phyloP scores from a whole-genome alignment of 306 rosid genomes.

The Amphicarpaea edgeworthii region DNA sequence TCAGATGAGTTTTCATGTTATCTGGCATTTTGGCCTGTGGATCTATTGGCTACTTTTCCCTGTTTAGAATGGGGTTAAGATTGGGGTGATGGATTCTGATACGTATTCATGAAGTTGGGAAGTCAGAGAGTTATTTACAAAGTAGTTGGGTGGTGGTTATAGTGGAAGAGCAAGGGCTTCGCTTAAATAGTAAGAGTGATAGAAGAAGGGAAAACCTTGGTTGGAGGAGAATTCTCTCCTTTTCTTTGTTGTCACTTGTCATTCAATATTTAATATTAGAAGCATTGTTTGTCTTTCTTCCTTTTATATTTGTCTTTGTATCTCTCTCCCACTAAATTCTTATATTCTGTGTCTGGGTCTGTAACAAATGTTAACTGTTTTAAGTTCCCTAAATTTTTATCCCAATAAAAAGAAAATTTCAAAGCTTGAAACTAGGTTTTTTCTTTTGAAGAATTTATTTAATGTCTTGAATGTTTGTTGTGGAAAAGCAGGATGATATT shows the following conservation, averaged over 20 bases:
- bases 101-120: conserved; percentile 1
- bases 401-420: background rate
- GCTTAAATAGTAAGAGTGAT: background rate
- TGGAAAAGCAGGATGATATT: background rate
- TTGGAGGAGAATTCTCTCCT: background rate
- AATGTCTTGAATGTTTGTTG: background rate
- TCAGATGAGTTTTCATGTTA: background rate
- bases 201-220: background rate
- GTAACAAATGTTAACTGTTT: background rate
- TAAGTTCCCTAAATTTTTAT: background rate
- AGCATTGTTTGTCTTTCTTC: background rate
- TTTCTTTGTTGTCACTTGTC: background rate
- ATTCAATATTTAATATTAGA: background rate
- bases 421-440: conserved; percentile 1
- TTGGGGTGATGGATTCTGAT: background rate
- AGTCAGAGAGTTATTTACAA: background rate
- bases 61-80: background rate
- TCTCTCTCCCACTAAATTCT: background rate
- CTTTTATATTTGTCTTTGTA: background rate
- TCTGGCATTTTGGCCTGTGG: background rate
- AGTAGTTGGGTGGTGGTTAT: background rate
- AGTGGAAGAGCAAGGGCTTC: background rate
- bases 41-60: conserved; percentile 5
- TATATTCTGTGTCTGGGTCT: background rate
- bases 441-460: conserved; percentile 25